Percentiles rank a stretch among this genome's conserved stretches.
phyloP scores from a whole-genome alignment of 352 stramenopile genomes.

The Phytophthora capsici region DNA sequence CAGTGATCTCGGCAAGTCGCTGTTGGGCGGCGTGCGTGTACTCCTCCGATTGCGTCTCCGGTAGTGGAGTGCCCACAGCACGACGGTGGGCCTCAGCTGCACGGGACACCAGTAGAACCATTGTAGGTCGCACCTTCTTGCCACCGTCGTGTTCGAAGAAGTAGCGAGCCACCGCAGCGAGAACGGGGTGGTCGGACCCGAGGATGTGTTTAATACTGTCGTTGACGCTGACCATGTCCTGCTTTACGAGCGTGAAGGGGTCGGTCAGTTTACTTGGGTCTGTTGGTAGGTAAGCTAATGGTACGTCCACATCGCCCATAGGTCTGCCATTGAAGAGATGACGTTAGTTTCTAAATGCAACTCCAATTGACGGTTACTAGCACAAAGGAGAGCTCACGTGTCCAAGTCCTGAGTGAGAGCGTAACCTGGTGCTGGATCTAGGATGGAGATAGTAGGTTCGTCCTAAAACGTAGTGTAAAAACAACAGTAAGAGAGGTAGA shows the following conservation, averaged over 20 bases:
- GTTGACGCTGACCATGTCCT: conserved; percentile 93
- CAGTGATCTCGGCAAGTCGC: conserved; percentile 88
- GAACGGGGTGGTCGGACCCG: conserved; percentile 96
- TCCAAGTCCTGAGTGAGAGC: conserved; percentile 50
- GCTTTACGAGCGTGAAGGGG: conserved; percentile 93
- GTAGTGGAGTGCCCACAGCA: conserved; percentile 45
- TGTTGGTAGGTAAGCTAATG: conserved; percentile 59
- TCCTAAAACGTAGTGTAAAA: conserved; percentile 58
- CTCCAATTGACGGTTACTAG: not conserved
- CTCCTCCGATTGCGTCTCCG: conserved; percentile 67
- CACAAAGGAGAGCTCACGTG: conserved; percentile 17
- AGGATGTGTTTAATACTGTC: conserved; percentile 96
- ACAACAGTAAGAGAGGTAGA: conserved; percentile 2
- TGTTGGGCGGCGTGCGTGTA: conserved; percentile 80
- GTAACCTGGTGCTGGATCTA: conserved; percentile 75
- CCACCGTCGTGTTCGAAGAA: conserved; percentile 96
- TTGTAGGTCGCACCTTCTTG: conserved; percentile 98
- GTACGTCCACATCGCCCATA: conserved; percentile 28
- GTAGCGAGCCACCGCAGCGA: conserved; percentile 95
- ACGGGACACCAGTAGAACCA: conserved; percentile 96
- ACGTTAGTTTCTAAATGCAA: conserved; percentile 5
- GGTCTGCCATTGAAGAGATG: conserved; percentile 26
- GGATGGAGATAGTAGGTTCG: conserved; percentile 84
- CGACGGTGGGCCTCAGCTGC: conserved; percentile 88
- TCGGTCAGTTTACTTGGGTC: conserved; percentile 74